A percentile compares a stretch with the other conserved stretches of the same genome.
Conservation (phyloP, 495 filamentous ascomycete genomes). For the Lasiosphaeria miniovina region DNA sequence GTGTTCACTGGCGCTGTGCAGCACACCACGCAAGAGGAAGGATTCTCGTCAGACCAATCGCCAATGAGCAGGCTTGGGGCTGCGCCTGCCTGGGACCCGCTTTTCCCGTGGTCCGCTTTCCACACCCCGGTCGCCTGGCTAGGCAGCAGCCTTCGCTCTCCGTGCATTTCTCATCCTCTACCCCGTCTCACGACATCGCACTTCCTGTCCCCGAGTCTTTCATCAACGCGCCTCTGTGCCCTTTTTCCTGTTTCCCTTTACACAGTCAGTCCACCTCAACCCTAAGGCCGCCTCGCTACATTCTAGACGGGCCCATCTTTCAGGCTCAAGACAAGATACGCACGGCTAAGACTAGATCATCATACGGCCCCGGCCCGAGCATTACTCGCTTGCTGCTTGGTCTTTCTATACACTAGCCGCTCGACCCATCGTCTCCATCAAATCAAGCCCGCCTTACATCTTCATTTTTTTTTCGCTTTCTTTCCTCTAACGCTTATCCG, state of each 20-base stretch:
- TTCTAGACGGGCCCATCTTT: neutral
- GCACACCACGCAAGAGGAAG: constrained; percentile 21
- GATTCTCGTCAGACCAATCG: constrained; percentile 28
- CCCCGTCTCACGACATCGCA: constrained; percentile 16
- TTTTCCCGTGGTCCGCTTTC: constrained; percentile 9
- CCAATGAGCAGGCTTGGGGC: constrained; percentile 6
- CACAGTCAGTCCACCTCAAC: constrained; percentile 8
- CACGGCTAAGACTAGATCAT: neutral
- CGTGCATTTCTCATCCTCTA: constrained; percentile 37
- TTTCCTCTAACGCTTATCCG: too few species aligned
- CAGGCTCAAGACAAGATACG: neutral
- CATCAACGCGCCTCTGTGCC: constrained; percentile 12
- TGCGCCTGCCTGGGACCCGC: constrained; percentile 30
- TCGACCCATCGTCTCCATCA: too few species aligned
- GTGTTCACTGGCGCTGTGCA: constrained; percentile 25
- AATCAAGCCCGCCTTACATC: too few species aligned
- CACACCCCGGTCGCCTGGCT: constrained; percentile 24
- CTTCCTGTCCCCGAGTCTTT: constrained; percentile 15
- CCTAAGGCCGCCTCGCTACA: constrained; percentile 23
- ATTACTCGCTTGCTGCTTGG: neutral
- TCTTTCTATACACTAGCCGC: too few species aligned
- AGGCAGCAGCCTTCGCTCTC: constrained; percentile 33
- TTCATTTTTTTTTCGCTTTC: too few species aligned
- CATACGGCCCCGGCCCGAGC: neutral
- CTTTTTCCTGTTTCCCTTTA: constrained; percentile 11